A percentile compares a stretch with the other conserved stretches of the same genome.
phyloP scores from a whole-genome alignment of 2,329 filamentous ascomycete species.

The Penicillium paneum region DNA sequence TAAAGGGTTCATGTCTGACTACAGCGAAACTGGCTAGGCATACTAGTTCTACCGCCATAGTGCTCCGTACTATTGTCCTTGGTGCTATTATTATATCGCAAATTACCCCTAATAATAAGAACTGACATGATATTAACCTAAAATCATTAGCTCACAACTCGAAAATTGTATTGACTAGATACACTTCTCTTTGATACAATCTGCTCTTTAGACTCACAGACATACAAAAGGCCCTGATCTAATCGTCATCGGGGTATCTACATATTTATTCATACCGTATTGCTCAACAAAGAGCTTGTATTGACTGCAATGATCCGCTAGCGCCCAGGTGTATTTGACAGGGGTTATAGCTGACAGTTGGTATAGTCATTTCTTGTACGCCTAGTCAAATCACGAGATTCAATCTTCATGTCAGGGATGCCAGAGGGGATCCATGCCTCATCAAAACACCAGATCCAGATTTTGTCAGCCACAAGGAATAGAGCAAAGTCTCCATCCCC shows the following conservation, averaged over 20 bases:
- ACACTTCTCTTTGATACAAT: neutral
- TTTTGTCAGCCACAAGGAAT: neutral
- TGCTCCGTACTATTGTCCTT: neutral
- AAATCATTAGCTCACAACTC: neutral
- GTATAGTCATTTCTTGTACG: neutral
- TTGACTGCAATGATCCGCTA: neutral
- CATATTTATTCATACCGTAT: neutral
- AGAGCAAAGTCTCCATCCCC: constrained; percentile 1
- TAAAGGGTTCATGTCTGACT: neutral
- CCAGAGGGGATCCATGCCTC: constrained; percentile 4
- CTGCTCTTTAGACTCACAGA: neutral
- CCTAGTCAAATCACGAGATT: neutral
- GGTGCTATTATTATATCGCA: neutral
- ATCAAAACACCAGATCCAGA: constrained; percentile 26
- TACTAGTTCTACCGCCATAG: neutral
- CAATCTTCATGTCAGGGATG: neutral
- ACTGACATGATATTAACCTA: neutral
- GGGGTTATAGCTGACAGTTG: neutral
- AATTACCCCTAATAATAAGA: neutral
- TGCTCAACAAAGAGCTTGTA: neutral
- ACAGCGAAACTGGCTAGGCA: neutral
- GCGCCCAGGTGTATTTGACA: neutral
- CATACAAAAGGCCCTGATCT: neutral
- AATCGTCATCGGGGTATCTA: neutral
- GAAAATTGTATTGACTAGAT: neutral